A percentile compares a stretch with the other conserved stretches of the same genome.
Evolutionary conservation across 805 yeast species (phyloP).

Genomic region (Candida awuae): DNA sequence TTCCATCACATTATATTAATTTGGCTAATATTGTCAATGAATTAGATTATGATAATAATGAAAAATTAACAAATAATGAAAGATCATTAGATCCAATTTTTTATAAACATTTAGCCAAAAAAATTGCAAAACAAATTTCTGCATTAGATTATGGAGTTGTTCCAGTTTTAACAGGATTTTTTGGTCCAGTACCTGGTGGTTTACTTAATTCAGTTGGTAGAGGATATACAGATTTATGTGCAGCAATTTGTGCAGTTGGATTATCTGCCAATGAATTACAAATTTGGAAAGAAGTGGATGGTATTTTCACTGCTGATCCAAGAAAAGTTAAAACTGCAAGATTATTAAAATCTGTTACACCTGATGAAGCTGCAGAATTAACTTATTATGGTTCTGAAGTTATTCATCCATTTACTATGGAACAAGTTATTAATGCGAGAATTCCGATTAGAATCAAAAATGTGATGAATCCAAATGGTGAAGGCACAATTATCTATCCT

Average conservation of each 20-base stretch:
- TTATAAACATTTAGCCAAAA: slow-evolving; percentile 46
- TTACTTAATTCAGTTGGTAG: slow-evolving; percentile 88
- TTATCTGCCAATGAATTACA: slow-evolving; percentile 87
- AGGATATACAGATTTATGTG: slow-evolving; percentile 96
- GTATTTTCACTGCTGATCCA: slow-evolving; percentile 98
- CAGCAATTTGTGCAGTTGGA: slow-evolving; percentile 94
- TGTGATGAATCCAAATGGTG: slow-evolving; percentile 88
- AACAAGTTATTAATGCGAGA: slow-evolving; percentile 91
- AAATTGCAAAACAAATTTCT: slow-evolving; percentile 43
- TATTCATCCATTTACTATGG: slow-evolving; percentile 98
- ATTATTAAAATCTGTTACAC: slow-evolving; percentile 79
- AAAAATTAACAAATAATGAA: slow-evolving; percentile 15
- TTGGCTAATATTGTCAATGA: slow-evolving; percentile 52
- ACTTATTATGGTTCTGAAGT: slow-evolving; percentile 98
- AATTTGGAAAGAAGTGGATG: slow-evolving; percentile 99
- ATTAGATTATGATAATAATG: slow-evolving; percentile 33
- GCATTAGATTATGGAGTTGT: slow-evolving; percentile 37
- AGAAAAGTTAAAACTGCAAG: slow-evolving; percentile 89
- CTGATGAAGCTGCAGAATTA: slow-evolving; percentile 97
- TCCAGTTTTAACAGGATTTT: slow-evolving; percentile 94
- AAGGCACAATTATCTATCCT: slow-evolving; percentile 91
- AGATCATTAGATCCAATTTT: slow-evolving; percentile 51
- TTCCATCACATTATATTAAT: slow-evolving; percentile 71
- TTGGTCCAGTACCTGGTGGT: slow-evolving; percentile 95
- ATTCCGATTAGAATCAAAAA: slow-evolving; percentile 96